Conservation (phyloP, 257 asterid species). For the Craterostigma plantagineum region DNA sequence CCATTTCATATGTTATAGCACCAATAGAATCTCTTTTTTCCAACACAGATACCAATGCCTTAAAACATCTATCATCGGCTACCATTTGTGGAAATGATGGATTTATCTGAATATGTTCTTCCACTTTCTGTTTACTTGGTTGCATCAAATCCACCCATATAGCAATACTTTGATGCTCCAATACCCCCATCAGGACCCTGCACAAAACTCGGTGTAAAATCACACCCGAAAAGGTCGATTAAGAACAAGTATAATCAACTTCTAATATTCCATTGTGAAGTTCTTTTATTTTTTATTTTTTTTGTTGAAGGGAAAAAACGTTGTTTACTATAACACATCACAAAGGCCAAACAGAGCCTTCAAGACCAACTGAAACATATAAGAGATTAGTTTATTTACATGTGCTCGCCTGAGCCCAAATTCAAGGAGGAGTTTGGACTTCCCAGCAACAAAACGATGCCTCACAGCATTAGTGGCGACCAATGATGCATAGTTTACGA, state of each 20-base stretch:
- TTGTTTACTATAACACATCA: neutral
- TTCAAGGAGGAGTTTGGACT: constrained; percentile 84
- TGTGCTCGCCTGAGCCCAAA: constrained; percentile 93
- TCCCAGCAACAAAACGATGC: constrained; percentile 97
- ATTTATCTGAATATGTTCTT: neutral
- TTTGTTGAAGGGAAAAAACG: neutral
- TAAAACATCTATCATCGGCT: too few relatives aligned
- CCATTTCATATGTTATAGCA: too few relatives aligned
- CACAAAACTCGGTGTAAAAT: too few relatives aligned
- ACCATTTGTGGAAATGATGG: too few relatives aligned
- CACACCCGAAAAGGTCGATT: too few relatives aligned
- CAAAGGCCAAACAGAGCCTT: too few relatives aligned
- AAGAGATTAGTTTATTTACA: constrained; percentile 19
- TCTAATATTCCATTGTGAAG: too few relatives aligned
- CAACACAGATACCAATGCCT: too few relatives aligned
- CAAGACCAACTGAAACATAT: constrained; percentile 6
- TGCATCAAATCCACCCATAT: constrained; percentile 98
- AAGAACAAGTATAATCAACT: too few relatives aligned
- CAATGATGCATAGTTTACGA: constrained; percentile 80
- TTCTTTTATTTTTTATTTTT: too few relatives aligned
- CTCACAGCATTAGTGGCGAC: constrained; percentile 98
- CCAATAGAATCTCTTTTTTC: too few relatives aligned
- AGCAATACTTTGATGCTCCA: constrained; percentile 85
- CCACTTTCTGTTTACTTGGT: constrained; percentile 38
- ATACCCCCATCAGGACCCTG: constrained; percentile 99